Evolutionary conservation across 1,284 basidiomycete genomes (phyloP), one percentile per base, ranked within the genome.

Genomic region (Afroboletus lepidellus): DNA sequence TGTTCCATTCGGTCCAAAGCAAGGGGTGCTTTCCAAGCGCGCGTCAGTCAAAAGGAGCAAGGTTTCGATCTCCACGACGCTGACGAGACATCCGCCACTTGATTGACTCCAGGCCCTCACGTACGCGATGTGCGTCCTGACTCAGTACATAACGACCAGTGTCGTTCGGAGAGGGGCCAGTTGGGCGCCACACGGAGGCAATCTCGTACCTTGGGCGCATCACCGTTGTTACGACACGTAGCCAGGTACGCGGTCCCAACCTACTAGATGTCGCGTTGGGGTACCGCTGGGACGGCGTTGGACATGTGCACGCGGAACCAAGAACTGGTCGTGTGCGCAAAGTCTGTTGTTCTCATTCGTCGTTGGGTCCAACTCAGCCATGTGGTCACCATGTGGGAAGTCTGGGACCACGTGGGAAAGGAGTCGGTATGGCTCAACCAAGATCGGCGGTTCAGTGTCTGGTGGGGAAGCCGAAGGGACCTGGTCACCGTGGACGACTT

Each of bases 101-200:
- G 32, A 45, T 43, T 47, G 41, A 23, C 47, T 33, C 53, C 44
- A 15, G 21, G 15, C 21, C 30, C 12, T 39, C 23, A n/a, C 23
- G 12, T 50, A 60, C 34, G 30, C 27, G 50, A 41, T 24, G 29
- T 20, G 39, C 46, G 37, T 34, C 37, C 44, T 43, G 46, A 50
- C 32, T 41, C 21, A 32, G 33, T 45, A 29, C 36, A 13, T 33
- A 15, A 46, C 34, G 9, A 46, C 45, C 20, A n/a, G n/a, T n/a
- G 18, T 46, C 13, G 6, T n/a, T n/a, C 23, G 42, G 43, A 20
- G 23, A 21, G 12, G 20, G 20, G 3, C 13, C 12, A 37, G 36
- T 3, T 12, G 23, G 9, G 39, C 47, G 48, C 51, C 59, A 63
- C 57, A 53, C 51, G 57, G 62, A 59, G 58, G 51, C 36, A 57